Base-by-base conservation (phyloP, 1,284 basidiomycete genomes). In the Fomitopsis betulina region DNA sequence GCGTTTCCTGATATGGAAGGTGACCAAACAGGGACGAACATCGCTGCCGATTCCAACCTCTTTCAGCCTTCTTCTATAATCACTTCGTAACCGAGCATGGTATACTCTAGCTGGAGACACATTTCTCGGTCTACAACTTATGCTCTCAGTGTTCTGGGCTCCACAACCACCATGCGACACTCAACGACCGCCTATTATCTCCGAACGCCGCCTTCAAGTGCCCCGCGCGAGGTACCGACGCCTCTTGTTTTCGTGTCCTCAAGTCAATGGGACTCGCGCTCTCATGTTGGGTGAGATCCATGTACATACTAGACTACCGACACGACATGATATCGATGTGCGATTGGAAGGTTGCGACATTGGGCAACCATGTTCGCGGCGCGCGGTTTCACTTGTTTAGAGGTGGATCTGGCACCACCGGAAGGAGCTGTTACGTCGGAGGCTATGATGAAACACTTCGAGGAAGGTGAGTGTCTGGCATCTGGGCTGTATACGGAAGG, bases 361-460 rank as follows among this genome's bases (percentile, higher is more conserved):
- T 65, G 79, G 38, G 75, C 79, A 0, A 75, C 77, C 10, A 78
- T 81, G 75, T 78, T 86, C 51, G 72, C 82, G 15, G 75, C 82
- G 63, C 76, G 80, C 54, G 85, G 86, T 1, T 87, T 83, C 67
- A 86, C 81, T 0, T 82, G 80, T 54, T 67, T 87, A 39, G 79
- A 86, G 63, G 76, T 77, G 8, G 80, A 85, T 62, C 71, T 88
- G 17, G 67, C 71, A 23, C 70, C 72, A 21, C 73, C 74, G 0
- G 63, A 67, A n/a, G 32, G 62, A 17, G 47, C 58, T 23, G n/a
- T 33, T 0, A 63, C 58, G n/a, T 67, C 65, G 30, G 63, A 74
- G 32, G 58, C 57, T 5, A 50, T 77, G 76, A 67, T 67, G 66
- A 59, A 60, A 10, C 57, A 61, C 30, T 65, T 60, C 38, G 64